Percentiles rank a stretch among this genome's conserved stretches.
phyloP scores from a whole-genome alignment of 2,329 filamentous ascomycete genomes.

The Exophiala xenobiotica region DNA sequence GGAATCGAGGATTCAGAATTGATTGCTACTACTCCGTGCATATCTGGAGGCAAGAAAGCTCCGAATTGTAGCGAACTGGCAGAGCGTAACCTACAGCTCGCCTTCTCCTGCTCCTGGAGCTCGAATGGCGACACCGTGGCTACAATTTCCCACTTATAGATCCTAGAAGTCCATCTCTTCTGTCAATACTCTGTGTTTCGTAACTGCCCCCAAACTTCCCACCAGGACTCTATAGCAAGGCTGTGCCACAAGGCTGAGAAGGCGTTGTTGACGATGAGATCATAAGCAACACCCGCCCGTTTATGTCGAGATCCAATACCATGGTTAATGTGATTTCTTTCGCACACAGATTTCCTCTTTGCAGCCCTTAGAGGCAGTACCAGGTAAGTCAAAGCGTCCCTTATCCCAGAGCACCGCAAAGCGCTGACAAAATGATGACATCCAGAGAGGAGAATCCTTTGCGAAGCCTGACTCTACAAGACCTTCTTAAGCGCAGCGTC shows the following conservation, averaged over 20 bases:
- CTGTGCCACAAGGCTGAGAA: neutral
- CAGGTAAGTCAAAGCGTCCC: neutral
- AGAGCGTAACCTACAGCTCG: too few relatives aligned
- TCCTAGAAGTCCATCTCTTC: too few relatives aligned
- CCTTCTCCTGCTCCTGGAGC: too few relatives aligned
- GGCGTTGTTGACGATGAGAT: slow-evolving; percentile 2
- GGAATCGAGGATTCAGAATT: neutral
- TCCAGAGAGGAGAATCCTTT: neutral
- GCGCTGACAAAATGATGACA: slow-evolving; percentile 6
- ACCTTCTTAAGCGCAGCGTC: slow-evolving; percentile 1
- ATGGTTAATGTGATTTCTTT: neutral
- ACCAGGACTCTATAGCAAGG: too few relatives aligned
- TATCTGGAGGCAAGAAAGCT: too few relatives aligned
- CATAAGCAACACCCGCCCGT: neutral
- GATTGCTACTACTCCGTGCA: neutral
- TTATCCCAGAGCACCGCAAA: neutral
- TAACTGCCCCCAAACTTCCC: too few relatives aligned
- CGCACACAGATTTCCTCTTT: neutral
- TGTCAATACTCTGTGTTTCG: too few relatives aligned
- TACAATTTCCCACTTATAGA: too few relatives aligned
- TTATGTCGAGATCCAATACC: neutral
- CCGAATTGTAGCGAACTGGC: too few relatives aligned
- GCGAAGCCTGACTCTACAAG: slow-evolving; percentile 6
- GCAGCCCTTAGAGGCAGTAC: neutral
- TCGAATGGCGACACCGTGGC: too few relatives aligned